Base-by-base conservation (phyloP, 208 protist genomes). In the Wallacemonas rigidus region DNA sequence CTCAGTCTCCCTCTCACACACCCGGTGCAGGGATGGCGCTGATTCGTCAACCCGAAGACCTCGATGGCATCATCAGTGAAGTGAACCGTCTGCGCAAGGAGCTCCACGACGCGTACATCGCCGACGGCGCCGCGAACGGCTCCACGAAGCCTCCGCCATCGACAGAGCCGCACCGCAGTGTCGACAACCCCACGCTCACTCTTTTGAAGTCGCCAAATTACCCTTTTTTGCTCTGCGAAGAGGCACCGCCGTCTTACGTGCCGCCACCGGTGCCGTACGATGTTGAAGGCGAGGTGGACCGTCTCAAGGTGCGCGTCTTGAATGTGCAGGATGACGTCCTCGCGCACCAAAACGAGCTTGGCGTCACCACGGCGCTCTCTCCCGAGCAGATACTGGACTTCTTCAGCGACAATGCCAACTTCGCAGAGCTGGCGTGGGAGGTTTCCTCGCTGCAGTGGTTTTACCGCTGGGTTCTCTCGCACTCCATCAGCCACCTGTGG, bases 391-490 rank as follows among this genome's bases (percentile, higher is more conserved):
- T 80, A 56, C 35, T 91, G 51, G 73, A 86, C 61, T 86, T 92
- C 40, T 86, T 95, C 69, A 67, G 53, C 44, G 62, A 80, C 9
- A 77, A 81, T 79, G 35, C 57, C 1, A 71, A 61, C 40, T 95
- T 90, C 64, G 76, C 87, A 7, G 86, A 89, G 69, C 75, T 95
- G 11, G 82, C 88, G 44, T 85, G 82, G 79, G 79, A 84, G 65
- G 83, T 88, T n/a, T 91, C 84, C 12, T 85, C 90, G 44, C 62
- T 95, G 56, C 78, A 91, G 74, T 91, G 88, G 83, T 92, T 94
- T 69, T 84, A 90, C 73, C 91, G 91, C 45, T 95, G 91, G 88
- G 87, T 95, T 0, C 75, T 89, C 9, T 87, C 88, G 14, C 91
- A 95, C 77, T 91, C 87, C 45, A 83, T 95, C 67, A 86, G 79